phyloP scores from a whole-genome alignment of 2,329 filamentous ascomycete genomes.

The Cryphonectria carpinicola region DNA sequence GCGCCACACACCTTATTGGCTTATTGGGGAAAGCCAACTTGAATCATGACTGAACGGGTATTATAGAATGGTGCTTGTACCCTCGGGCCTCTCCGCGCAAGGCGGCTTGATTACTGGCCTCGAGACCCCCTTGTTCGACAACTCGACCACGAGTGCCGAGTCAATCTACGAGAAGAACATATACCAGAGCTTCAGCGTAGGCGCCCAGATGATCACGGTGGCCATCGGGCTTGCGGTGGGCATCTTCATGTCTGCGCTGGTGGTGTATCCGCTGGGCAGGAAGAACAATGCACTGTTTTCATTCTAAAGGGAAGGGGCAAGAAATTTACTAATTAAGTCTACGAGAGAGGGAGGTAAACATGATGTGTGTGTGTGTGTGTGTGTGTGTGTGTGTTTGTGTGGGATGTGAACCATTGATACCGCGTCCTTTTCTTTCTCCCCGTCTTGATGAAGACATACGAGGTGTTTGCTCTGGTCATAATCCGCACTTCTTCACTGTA shows the following conservation, averaged over 20 bases:
- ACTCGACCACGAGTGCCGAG: constrained; percentile 6
- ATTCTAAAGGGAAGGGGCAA: background rate
- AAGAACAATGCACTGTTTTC: constrained; percentile 16
- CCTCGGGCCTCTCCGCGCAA: constrained; percentile 26
- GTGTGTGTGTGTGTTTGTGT: background rate
- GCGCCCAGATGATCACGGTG: constrained; percentile 25
- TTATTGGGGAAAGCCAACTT: background rate
- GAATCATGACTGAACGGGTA: background rate
- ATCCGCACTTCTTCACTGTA: background rate
- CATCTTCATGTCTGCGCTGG: constrained; percentile 15
- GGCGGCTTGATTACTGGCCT: constrained; percentile 23
- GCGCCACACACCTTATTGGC: no score
- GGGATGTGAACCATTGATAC: background rate
- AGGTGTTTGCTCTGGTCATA: background rate
- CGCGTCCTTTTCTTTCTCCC: background rate
- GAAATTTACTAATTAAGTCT: no score
- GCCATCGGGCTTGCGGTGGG: constrained; percentile 19
- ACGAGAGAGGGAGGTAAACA: background rate
- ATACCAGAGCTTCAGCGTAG: constrained; percentile 23
- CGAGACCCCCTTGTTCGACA: constrained; percentile 25
- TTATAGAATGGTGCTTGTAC: constrained; percentile 22
- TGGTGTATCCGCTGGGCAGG: constrained; percentile 17
- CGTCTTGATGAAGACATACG: background rate
- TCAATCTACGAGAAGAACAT: constrained; percentile 20
- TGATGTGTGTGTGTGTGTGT: no score